Evolutionary conservation across 306 rosid species (phyloP).

Genomic region (Cicer arietinum): DNA sequence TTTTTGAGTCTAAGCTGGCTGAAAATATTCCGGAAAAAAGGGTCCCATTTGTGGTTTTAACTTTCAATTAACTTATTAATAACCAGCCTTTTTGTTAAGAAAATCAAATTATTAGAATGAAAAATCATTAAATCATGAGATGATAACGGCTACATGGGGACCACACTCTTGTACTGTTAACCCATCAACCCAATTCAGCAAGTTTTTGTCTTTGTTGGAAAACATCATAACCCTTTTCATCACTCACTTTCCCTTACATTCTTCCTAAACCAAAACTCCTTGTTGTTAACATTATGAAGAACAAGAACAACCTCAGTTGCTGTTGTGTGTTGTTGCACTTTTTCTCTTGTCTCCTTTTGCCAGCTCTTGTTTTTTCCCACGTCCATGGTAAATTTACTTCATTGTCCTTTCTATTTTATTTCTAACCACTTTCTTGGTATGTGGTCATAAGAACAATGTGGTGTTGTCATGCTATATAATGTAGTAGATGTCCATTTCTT

Average conservation of each 20-base stretch:
- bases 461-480: too few species aligned
- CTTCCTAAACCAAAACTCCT: conserved; percentile 44
- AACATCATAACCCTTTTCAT: conserved; percentile 28
- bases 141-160: conserved; percentile 71
- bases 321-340: conserved; percentile 38
- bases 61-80: not conserved
- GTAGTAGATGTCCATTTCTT: not conserved
- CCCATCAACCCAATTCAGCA: conserved; percentile 35
- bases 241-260: conserved; percentile 10
- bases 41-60: conserved; percentile 8
- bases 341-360: conserved; percentile 50
- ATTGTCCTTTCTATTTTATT: not conserved
- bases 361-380: conserved; percentile 72
- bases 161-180: conserved; percentile 57
- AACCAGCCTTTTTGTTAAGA: not conserved
- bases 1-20: not conserved
- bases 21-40: conserved; percentile 22
- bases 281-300: conserved; percentile 23
- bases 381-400: conserved; percentile 63
- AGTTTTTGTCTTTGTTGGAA: conserved; percentile 34
- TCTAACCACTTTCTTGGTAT: not conserved
- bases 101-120: conserved; percentile 33
- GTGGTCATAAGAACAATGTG: conserved; percentile 21
- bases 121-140: conserved; percentile 21
- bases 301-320: conserved; percentile 55